phyloP scores from a whole-genome alignment of 495 filamentous ascomycete species.

The Penicillium daleae region DNA sequence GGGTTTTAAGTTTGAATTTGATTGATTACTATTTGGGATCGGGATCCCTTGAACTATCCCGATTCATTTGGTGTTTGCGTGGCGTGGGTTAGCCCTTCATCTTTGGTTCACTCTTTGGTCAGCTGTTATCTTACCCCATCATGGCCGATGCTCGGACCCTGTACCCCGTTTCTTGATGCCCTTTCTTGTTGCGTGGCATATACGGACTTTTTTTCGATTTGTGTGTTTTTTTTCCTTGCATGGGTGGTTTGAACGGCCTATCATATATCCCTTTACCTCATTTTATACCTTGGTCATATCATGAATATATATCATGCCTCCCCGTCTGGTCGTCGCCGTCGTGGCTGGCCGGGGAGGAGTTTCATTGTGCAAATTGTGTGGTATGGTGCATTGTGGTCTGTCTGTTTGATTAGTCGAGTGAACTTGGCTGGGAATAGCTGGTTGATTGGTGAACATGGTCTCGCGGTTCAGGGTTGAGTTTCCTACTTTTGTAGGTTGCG shows the following conservation, averaged over 20 bases:
- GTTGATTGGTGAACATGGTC: neutral
- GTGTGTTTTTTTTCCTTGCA: conserved; percentile 1
- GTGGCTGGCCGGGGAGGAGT: neutral
- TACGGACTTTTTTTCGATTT: conserved; percentile 1
- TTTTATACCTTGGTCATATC: conserved; percentile 4
- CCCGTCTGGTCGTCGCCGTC: neutral
- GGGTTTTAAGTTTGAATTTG: neutral
- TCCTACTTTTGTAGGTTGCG: too few relatives aligned
- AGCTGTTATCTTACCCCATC: too few relatives aligned
- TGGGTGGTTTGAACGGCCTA: conserved; percentile 6
- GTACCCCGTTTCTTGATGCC: neutral
- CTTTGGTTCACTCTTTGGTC: neutral
- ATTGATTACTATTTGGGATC: neutral
- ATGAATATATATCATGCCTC: neutral
- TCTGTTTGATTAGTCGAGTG: neutral
- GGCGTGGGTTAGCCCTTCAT: neutral
- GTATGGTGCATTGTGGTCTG: neutral
- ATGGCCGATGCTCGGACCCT: neutral
- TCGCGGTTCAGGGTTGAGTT: too few relatives aligned
- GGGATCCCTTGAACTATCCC: neutral
- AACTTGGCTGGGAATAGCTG: neutral
- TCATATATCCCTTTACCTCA: neutral
- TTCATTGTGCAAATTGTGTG: neutral
- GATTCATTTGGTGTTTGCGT: neutral
- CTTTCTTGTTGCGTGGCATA: neutral